Base-by-base conservation (phyloP, 371 early-diverging fungal genomes). In the Mucor racemosus region DNA sequence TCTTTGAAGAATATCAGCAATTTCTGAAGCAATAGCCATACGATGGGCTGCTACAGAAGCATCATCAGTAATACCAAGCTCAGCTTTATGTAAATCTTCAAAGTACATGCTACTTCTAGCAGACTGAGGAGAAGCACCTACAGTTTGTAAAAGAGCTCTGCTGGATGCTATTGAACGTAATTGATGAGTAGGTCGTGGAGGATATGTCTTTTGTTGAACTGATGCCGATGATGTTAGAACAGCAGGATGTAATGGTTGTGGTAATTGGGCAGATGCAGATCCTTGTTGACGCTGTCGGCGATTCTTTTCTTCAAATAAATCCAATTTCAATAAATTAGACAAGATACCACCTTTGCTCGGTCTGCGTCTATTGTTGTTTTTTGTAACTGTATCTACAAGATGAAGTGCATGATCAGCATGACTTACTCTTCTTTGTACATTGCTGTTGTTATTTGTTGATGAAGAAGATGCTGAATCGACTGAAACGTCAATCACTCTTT, bases 1-100 rank as follows among this genome's bases (percentile, higher is more conserved):
- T 35, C 88, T 78, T 62, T 86, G 77, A n/a, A 90, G 75, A 35
- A 88, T 88, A 62, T 88, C 84, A 0, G 77, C 77, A 34, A 77
- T 77, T 48, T 77, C 75, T 10, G 75, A 59, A 2, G 77, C 75
- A 58, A 77, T 77, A 0, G 64, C 64, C 44, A 74, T 68, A 14
- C 77, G 65, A 54, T 72, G 70, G 13, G 70, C 66, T 6, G 72
- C 71, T 5, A 69, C 39, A 2, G 55, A 69, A 17, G 62, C 71
- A 33, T 66, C 69, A 31, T 69, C 63, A 8, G 53, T 53, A 5
- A 62, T 54, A 3, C 77, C 77, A 15, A 67, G 34, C 58, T 77
- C 77, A 31, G 77, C 77, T 31, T 55, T 66, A 44, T 69, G 60
- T 17, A 67, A 63, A 26, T 72, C 72, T 9, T 77, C 77, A 10